Base-by-base conservation (phyloP, 2,329 filamentous ascomycete species). In the Aspergillus piperis region DNA sequence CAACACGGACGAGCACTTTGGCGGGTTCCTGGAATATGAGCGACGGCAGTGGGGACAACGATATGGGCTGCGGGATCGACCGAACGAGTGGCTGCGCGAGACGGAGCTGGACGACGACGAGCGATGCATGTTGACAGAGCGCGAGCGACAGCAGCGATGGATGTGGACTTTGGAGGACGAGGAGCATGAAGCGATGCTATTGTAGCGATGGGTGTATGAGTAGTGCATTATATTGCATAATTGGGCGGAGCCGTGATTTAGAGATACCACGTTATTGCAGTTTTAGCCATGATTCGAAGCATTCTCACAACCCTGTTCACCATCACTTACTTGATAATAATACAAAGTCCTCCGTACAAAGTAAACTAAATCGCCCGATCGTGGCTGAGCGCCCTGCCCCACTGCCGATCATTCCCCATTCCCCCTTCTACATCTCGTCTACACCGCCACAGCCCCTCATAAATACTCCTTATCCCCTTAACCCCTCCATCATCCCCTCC, bases 21-120 rank as follows among this genome's bases (percentile, higher is more conserved):
- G 78, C 27, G 78, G 78, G 1, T 75, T 80, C 41, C 78, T 80
- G 77, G 73, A 78, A 59, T 80, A 75, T 60, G 75, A 79, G 41
- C 71, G 76, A 0, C 64, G 67, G 3, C 71, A 77, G 61, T 78
- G 76, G 75, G 77, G 75, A 0, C 68, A 72, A 42, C 61, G 67
- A 10, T 74, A 71, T 60, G 75, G 73, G 0, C 53, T 73, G 41
- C 63, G 70, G 3, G 74, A 74, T 50, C 57, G 73, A 38, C 74
- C 75, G 27, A 72, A 73, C 57, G 77, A 79, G 59, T 79, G 76
- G 76, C 25, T 73, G 38, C 64, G 60, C 1, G 76, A 78, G 58
- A 58, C 62, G 8, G 70, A 71, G 17, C 62, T 79, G 58, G 71
- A 74, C 25, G 66, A 67, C 8, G 77, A 79, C 61, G 63, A 68